Percentiles rank a stretch among this genome's conserved stretches.
Evolutionary conservation across 1,284 basidiomycete species (phyloP).

Genomic region (Pisolithus thermaeus): DNA sequence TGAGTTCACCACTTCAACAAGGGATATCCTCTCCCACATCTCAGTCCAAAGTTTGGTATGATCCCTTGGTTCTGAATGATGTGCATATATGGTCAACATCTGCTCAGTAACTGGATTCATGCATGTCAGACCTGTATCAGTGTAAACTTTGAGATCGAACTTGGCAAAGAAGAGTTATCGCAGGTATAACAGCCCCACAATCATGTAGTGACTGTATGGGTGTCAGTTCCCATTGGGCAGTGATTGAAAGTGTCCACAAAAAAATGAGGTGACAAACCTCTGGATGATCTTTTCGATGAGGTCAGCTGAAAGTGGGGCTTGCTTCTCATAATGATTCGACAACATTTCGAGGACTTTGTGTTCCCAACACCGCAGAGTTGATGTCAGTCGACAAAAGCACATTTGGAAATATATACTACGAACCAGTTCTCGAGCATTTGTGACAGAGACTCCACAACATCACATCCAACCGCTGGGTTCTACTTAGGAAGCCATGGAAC

Average conservation of each 20-base stretch:
- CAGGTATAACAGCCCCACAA: constrained; percentile 73
- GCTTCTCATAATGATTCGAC: too few species aligned
- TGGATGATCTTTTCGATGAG: constrained; percentile 74
- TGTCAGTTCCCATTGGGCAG: background rate
- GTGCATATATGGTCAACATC: background rate
- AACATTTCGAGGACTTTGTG: too few species aligned
- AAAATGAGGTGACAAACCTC: constrained; percentile 41
- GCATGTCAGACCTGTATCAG: constrained; percentile 47
- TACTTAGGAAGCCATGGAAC: constrained; percentile 75
- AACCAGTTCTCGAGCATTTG: constrained; percentile 92
- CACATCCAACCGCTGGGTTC: constrained; percentile 66
- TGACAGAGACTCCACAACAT: constrained; percentile 84
- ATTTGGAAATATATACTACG: constrained; percentile 8
- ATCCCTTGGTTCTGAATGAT: constrained; percentile 47
- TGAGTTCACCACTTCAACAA: too few species aligned
- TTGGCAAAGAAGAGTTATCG: constrained; percentile 77
- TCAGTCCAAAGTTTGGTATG: constrained; percentile 72
- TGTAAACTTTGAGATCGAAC: constrained; percentile 71
- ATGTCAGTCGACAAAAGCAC: background rate
- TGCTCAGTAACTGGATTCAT: background rate
- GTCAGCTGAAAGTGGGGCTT: constrained; percentile 64
- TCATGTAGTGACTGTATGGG: constrained; percentile 58
- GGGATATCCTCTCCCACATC: constrained; percentile 50
- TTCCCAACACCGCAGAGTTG: too few species aligned
- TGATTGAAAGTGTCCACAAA: background rate